Conservation (phyloP, 1,284 basidiomycete genomes). For the Puccinia novopanici region DNA sequence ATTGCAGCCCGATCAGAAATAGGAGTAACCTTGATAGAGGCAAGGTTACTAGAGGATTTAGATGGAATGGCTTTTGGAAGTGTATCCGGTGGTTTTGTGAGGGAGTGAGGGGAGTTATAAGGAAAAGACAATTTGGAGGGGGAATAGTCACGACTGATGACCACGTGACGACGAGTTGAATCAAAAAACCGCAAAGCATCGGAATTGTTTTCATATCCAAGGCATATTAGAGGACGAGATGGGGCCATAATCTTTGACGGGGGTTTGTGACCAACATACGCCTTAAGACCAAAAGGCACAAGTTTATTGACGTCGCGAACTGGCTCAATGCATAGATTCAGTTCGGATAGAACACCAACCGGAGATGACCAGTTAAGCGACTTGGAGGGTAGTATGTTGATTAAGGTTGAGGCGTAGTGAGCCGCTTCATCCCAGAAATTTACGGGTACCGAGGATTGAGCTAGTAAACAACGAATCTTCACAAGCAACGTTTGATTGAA, state of each 20-base stretch:
- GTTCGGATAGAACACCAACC: background rate
- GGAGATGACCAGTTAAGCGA: background rate
- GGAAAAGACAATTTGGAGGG: too few species aligned
- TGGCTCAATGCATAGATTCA: background rate
- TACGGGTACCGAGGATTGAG: too few species aligned
- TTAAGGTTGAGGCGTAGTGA: background rate
- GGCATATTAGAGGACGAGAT: background rate
- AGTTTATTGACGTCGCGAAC: background rate
- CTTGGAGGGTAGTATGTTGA: background rate
- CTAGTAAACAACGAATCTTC: too few species aligned
- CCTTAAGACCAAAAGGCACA: background rate
- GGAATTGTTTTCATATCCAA: background rate
- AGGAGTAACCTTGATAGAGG: too few species aligned
- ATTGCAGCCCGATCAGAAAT: too few species aligned
- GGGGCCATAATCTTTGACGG: background rate
- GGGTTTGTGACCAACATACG: background rate
- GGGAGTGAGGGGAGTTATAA: too few species aligned
- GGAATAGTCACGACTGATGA: slow-evolving; percentile 12
- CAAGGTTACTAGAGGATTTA: too few species aligned
- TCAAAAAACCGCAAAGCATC: slow-evolving; percentile 18
- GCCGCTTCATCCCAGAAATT: too few species aligned
- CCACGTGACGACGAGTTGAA: background rate
- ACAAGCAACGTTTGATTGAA: too few species aligned
- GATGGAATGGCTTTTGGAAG: too few species aligned
- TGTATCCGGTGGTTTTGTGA: too few species aligned